Evolutionary conservation across 2,329 filamentous ascomycete genomes (phyloP).

Genomic region (Cytospora schulzeri): DNA sequence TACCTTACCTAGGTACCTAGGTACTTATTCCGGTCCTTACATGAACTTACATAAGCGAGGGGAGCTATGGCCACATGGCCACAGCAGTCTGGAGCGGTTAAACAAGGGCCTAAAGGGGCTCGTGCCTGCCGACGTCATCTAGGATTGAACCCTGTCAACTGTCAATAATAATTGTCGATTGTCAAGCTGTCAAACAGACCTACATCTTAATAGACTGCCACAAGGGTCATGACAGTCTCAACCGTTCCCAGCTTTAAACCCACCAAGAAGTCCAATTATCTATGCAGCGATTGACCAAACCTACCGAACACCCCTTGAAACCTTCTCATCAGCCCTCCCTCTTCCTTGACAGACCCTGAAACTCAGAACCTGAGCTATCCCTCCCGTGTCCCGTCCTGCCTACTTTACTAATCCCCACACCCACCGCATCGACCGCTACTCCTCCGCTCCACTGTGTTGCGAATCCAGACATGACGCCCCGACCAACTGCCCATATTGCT

Average conservation of each 20-base stretch:
- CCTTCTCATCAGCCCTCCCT: background rate
- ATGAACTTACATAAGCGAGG: background rate
- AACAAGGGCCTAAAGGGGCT: no score
- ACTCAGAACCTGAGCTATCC: background rate
- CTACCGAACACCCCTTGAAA: background rate
- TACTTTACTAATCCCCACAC: background rate
- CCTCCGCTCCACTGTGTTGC: background rate
- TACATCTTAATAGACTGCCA: no score
- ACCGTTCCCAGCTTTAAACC: background rate
- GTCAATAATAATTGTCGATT: background rate
- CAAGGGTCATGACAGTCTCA: background rate
- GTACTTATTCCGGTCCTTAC: no score
- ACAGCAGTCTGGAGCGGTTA: no score
- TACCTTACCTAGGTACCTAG: background rate
- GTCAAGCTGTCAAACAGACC: no score
- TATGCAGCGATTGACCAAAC: background rate
- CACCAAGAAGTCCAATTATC: no score
- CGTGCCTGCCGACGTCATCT: slow-evolving; percentile 12
- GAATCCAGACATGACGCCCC: background rate
- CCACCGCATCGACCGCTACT: background rate
- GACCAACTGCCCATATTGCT: background rate
- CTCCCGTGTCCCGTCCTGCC: background rate
- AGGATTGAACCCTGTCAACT: background rate
- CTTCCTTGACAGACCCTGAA: background rate
- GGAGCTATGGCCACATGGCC: background rate